These are phyloP conservation scores for Alnus rubra DNA, from an alignment of 306 rosid species.

Conservation along the genomic window DNA sequence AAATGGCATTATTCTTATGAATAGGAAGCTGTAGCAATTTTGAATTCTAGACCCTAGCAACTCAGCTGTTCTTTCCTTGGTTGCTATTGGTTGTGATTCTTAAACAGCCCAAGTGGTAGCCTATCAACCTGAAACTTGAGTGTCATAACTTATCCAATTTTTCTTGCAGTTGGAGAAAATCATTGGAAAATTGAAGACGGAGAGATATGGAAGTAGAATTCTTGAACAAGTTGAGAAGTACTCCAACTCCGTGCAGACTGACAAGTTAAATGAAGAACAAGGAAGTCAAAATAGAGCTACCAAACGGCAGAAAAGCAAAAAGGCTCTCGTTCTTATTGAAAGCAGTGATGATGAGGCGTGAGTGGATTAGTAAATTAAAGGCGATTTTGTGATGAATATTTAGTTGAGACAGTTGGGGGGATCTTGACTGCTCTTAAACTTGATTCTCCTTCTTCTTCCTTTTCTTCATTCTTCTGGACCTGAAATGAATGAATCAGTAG, in stretches of 20 bases:
- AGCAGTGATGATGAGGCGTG: conserved; percentile 78
- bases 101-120: not conserved
- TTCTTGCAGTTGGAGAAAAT: conserved; percentile 74
- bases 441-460: too few species aligned
- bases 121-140: conserved; percentile 10
- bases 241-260: conserved; percentile 35
- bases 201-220: conserved; percentile 71
- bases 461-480: not conserved
- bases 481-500: conserved; percentile 12
- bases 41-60: not conserved
- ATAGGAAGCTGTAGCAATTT: not conserved
- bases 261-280: conserved; percentile 37
- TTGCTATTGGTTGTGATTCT: not conserved
- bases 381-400: not conserved
- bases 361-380: not conserved
- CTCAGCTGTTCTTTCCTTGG: not conserved
- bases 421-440: too few species aligned
- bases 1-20: not conserved
- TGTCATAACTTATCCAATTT: not conserved
- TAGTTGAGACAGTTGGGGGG: too few species aligned
- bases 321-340: conserved; percentile 59
- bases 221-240: conserved; percentile 55
- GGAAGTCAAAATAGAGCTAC: conserved; percentile 44
- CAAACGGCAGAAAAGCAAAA: conserved; percentile 62
- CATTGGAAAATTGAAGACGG: conserved; percentile 73